Evolutionary conservation across 2,329 filamentous ascomycete genomes (phyloP), one percentile per base, ranked within the genome.

Genomic region (Xylariomycetidae sp.): DNA sequence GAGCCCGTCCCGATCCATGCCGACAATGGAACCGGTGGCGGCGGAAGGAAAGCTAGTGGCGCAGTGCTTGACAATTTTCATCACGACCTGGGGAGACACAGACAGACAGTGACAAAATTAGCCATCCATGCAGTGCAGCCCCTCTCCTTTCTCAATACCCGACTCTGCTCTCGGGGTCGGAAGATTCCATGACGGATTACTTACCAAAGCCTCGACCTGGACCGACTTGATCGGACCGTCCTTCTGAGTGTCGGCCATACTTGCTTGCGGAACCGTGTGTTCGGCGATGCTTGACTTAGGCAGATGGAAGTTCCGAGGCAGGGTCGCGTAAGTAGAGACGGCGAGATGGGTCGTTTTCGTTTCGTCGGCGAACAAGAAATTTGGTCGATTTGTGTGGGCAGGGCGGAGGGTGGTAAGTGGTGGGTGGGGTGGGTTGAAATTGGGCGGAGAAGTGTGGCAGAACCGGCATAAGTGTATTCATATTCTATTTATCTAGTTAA

Each of bases 31-130:
- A 43, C 90, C 90, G 36, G 89, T 96, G 37, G 88, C 88, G 36
- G 82, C 82, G 33, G 88, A 90, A 30, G 90, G 90, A 69, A 95
- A 96, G 34, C 77, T 76, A 54, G 85, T 78, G 37, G 88, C 84
- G 69, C 86, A 88, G 72, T 96, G 89, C 69, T 94, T 96, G 66
- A 94, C 89, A 62, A 97, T 89, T 74, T 96, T 95, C 85, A 96
- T 90, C 51, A 94, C 86, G 56, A 94, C 86, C 86, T 92, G 50
- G 33, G 22, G n/a, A n/a, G n/a, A n/a, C n/a, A n/a, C n/a, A n/a
- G n/a, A n/a, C n/a, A n/a, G n/a, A n/a, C n/a, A n/a, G n/a, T n/a
- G n/a, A n/a, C n/a, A n/a, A n/a, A n/a, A n/a, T n/a, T n/a, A n/a
- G n/a, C n/a, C n/a, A n/a, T n/a, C n/a, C n/a, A n/a, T n/a, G n/a